Percentiles rank a stretch among this genome's conserved stretches.
phyloP scores from a whole-genome alignment of 225 moss, liverwort and hornwort genomes.

The Straminergon stramineum region DNA sequence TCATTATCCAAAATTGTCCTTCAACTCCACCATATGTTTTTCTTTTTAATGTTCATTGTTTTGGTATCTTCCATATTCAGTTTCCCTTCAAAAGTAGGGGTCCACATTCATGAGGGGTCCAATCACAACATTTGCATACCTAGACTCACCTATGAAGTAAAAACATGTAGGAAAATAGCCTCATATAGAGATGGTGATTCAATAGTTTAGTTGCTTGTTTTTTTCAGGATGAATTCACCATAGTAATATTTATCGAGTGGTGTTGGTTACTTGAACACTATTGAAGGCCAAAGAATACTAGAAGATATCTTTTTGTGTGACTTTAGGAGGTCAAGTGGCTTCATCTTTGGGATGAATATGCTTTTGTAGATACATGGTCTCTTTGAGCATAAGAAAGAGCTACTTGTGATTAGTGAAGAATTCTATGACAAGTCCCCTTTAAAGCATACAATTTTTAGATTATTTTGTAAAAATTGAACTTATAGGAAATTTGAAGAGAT shows the following conservation, averaged over 20 bases:
- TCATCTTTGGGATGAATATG: neutral
- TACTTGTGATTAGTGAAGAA: neutral
- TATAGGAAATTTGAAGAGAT: neutral
- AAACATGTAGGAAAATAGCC: rapidly evolving
- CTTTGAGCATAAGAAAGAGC: neutral
- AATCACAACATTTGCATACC: neutral
- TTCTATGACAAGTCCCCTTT: too few species aligned
- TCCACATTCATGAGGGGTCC: neutral
- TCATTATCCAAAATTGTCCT: neutral
- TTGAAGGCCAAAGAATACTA: neutral
- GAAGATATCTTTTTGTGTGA: neutral
- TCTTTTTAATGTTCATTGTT: rapidly evolving
- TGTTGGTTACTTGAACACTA: neutral
- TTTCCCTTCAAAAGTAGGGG: neutral
- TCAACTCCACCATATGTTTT: too few species aligned
- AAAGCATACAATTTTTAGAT: neutral
- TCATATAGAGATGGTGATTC: rapidly evolving
- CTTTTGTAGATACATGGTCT: neutral
- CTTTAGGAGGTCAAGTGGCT: too few species aligned
- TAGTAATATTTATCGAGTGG: neutral
- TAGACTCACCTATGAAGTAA: neutral
- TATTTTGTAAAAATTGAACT: neutral
- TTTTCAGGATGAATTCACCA: neutral
- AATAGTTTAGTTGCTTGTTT: neutral
- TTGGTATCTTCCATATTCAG: rapidly evolving